Evolutionary conservation across 2,329 filamentous ascomycete genomes (phyloP).

Genomic region (Botrytis tulipae): DNA sequence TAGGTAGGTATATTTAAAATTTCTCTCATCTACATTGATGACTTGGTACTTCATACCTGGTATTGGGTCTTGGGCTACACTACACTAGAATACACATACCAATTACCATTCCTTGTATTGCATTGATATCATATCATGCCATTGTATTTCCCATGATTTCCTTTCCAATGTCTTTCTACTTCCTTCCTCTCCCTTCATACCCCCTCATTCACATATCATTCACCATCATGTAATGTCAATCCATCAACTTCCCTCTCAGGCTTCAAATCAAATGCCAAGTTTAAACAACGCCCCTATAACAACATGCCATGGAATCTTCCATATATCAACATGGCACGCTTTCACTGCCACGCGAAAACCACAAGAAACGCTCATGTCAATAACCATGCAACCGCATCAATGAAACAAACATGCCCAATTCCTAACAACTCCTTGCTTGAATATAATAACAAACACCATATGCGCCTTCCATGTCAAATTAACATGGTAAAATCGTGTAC

Average conservation of each 20-base stretch:
- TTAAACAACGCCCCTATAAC: slow-evolving; percentile 12
- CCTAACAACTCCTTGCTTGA: slow-evolving; percentile 11
- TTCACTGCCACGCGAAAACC: slow-evolving; percentile 4
- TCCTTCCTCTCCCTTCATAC: not conserved
- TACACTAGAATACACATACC: not conserved
- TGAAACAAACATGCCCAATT: not conserved
- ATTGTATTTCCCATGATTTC: not conserved
- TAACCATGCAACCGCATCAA: not conserved
- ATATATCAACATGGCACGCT: not conserved
- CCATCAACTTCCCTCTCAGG: not conserved
- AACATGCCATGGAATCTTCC: slow-evolving; percentile 1
- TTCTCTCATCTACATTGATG: not conserved
- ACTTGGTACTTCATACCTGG: not conserved
- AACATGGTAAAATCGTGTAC: not conserved
- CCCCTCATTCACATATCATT: not conserved
- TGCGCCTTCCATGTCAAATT: slow-evolving; percentile 5
- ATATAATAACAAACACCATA: not conserved
- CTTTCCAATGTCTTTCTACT: slow-evolving; percentile 1
- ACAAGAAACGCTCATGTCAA: not conserved
- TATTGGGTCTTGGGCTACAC: not conserved
- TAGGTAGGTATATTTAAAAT: not conserved
- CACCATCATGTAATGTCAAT: not conserved
- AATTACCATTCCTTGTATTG: not conserved
- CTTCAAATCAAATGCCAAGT: not conserved
- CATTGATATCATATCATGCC: not conserved